These are phyloP conservation scores for Solanum hybrid DNA, from an alignment of 305 asterid species.

Conservation along the genomic window DNA sequence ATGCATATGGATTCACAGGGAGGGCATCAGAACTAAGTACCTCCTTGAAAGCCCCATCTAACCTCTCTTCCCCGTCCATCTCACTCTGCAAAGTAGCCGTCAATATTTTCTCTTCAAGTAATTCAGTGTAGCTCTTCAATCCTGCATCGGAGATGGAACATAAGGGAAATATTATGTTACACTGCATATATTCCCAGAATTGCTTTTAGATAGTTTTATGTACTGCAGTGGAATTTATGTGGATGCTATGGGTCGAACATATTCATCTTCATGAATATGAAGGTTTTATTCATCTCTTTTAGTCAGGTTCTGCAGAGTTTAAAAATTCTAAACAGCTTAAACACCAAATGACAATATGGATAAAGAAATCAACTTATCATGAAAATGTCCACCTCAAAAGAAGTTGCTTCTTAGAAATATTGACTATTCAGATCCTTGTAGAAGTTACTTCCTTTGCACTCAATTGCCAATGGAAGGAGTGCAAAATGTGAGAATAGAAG, in stretches of 20 bases:
- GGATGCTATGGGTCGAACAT: not conserved
- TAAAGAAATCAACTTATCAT: not conserved
- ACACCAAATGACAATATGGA: not conserved
- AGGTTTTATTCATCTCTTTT: no score
- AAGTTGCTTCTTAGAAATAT: not conserved
- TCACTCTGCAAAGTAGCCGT: conserved; percentile 34
- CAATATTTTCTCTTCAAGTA: conserved; percentile 53
- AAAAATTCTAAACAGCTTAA: not conserved
- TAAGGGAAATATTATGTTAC: not conserved
- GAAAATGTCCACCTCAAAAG: not conserved
- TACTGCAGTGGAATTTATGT: not conserved
- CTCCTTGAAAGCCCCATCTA: conserved; percentile 55
- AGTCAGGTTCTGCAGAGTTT: not conserved
- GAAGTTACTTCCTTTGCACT: not conserved
- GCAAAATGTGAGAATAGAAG: no score
- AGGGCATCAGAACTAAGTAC: conserved; percentile 21
- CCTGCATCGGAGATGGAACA: conserved; percentile 25
- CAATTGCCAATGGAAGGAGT: not conserved
- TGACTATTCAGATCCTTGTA: not conserved
- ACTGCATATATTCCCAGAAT: not conserved
- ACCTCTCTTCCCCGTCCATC: conserved; percentile 40
- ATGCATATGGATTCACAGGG: not conserved
- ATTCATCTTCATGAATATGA: not conserved
- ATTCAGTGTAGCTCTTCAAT: conserved; percentile 63
- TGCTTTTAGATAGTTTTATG: not conserved